Evolutionary conservation across 2,329 filamentous ascomycete species (phyloP).

Genomic region (Fusarium transvaalense): DNA sequence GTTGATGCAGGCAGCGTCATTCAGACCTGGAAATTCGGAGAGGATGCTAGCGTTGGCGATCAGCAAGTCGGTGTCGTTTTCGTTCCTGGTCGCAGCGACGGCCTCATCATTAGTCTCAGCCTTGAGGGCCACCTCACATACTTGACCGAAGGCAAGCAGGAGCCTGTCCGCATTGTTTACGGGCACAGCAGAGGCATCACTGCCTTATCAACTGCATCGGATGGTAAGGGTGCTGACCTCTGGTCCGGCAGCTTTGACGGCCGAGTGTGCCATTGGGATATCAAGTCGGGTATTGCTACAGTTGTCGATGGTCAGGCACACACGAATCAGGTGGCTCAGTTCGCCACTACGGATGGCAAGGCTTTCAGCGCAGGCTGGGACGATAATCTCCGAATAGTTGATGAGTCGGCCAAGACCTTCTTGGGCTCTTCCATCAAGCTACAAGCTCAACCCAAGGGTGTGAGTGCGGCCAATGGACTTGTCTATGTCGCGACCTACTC

Average conservation of each 20-base stretch:
- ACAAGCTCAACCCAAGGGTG: conserved; percentile 82
- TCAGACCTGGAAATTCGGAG: conserved; percentile 88
- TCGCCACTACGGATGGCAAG: conserved; percentile 71
- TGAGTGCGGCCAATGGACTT: conserved; percentile 66
- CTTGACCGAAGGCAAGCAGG: conserved; percentile 76
- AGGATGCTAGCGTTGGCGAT: conserved; percentile 79
- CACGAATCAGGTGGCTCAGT: conserved; percentile 85
- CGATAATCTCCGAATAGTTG: conserved; percentile 85
- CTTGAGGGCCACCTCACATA: conserved; percentile 93
- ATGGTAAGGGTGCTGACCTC: conserved; percentile 72
- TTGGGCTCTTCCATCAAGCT: conserved; percentile 76
- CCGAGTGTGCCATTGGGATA: conserved; percentile 85
- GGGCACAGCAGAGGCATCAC: conserved; percentile 95
- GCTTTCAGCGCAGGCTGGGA: conserved; percentile 96
- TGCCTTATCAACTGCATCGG: conserved; percentile 65
- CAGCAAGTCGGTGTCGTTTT: conserved; percentile 97
- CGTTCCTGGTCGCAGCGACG: conserved; percentile 84
- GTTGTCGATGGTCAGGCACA: conserved; percentile 84
- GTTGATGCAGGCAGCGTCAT: conserved; percentile 80
- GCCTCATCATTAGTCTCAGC: conserved; percentile 89
- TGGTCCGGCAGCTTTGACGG: conserved; percentile 96
- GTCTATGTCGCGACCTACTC: conserved; percentile 70
- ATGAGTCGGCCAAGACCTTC: conserved; percentile 80
- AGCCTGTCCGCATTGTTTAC: conserved; percentile 78
- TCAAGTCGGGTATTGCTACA: conserved; percentile 74